Percentiles rank a stretch among this genome's conserved stretches.
These are phyloP conservation scores for Amesomyces nigricolor DNA, from an alignment of 2,329 filamentous ascomycete species.

Conservation along the genomic window DNA sequence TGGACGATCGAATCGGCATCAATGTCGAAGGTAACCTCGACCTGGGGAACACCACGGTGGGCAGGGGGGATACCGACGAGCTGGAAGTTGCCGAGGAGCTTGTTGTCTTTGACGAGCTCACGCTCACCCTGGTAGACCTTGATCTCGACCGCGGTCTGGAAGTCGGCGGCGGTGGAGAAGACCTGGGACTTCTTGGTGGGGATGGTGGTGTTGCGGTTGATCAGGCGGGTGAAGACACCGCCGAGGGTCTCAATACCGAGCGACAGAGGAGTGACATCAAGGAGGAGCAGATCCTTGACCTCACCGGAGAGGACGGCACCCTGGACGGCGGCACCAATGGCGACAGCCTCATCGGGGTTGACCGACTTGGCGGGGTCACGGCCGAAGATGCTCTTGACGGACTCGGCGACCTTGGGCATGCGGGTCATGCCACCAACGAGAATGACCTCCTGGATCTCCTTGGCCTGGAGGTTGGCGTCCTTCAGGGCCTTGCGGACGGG, in stretches of 20 bases:
- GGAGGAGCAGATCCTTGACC: constrained; percentile 89
- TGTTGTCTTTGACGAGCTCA: constrained; percentile 98
- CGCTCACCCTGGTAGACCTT: constrained; percentile 99
- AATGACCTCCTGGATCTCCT: constrained; percentile 96
- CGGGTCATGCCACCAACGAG: constrained; percentile 98
- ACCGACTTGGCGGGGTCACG: constrained; percentile 96
- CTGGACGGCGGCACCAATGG: constrained; percentile 95
- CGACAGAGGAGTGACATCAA: constrained; percentile 92
- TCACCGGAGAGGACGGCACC: constrained; percentile 94
- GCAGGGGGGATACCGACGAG: constrained; percentile 94
- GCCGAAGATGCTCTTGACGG: constrained; percentile 93
- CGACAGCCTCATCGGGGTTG: constrained; percentile 97
- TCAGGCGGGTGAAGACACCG: constrained; percentile 95
- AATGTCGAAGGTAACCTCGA: constrained; percentile 98
- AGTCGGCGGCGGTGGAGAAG: constrained; percentile 95
- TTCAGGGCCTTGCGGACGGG: constrained; percentile 95
- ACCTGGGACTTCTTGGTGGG: constrained; percentile 99
- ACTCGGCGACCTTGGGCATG: constrained; percentile 97
- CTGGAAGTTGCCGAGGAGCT: constrained; percentile 98
- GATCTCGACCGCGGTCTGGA: constrained; percentile 98
- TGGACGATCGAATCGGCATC: constrained; percentile 97
- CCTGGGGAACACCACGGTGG: constrained; percentile 90
- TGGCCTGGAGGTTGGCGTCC: constrained; percentile 84
- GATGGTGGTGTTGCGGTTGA: constrained; percentile 99
- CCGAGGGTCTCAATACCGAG: constrained; percentile 98